A percentile compares a stretch with the other conserved stretches of the same genome.
Evolutionary conservation across 148 eudicot species (phyloP).

Genomic region (Vaccinium myrtillus): DNA sequence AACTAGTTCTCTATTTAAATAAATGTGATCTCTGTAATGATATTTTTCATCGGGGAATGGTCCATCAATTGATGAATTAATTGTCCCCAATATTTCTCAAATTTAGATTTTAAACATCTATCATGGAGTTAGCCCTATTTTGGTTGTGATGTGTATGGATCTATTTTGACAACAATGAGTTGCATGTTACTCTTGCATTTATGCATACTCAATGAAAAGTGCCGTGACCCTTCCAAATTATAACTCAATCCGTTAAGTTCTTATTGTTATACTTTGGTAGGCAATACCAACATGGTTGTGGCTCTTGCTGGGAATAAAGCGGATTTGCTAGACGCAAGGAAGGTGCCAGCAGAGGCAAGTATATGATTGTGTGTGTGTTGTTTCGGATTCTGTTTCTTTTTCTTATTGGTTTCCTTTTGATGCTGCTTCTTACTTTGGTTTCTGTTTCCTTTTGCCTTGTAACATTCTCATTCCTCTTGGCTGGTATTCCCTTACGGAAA

Average conservation of each 20-base stretch:
- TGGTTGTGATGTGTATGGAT: background rate
- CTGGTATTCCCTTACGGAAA: background rate
- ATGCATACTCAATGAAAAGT: background rate
- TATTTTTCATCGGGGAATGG: background rate
- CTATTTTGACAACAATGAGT: background rate
- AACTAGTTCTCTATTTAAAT: background rate
- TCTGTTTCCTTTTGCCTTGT: background rate
- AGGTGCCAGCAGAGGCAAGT: conserved; percentile 27
- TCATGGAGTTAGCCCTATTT: background rate
- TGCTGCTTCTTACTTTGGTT: background rate
- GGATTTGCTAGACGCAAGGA: conserved; percentile 27
- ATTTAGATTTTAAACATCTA: background rate
- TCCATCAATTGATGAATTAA: background rate
- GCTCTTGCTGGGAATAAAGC: conserved; percentile 44
- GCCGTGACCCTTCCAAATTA: background rate
- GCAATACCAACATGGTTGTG: conserved; percentile 24
- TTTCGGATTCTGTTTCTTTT: background rate
- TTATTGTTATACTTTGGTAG: conserved; percentile 4
- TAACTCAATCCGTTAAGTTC: background rate
- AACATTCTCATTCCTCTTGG: background rate
- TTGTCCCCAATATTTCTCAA: background rate
- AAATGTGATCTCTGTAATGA: background rate
- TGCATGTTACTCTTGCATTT: background rate
- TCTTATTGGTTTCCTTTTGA: background rate
- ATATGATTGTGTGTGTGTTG: background rate